Evolutionary conservation across 305 asterid species (phyloP), one percentile per base, ranked within the genome.

Genomic region (Petunia hybrid): DNA sequence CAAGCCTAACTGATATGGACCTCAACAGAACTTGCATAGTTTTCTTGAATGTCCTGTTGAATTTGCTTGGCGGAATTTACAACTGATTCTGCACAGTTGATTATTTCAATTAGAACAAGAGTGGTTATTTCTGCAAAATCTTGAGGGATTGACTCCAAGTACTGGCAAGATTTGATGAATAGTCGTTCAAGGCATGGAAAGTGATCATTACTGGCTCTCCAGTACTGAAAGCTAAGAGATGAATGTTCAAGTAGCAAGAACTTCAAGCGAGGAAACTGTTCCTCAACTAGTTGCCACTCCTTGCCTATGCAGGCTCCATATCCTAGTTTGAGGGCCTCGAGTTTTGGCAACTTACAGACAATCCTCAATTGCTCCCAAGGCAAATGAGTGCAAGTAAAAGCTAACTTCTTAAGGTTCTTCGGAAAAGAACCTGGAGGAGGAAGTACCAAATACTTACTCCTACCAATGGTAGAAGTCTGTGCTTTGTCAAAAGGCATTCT

Each of bases 131-230:
- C 56, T 42, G 43, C 56, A 16, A 68, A 68, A 4, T 68, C 76
- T 35, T 42, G 40, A 2, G 76, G 56, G 39, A 68, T 68, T 1
- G 4, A 68, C 8, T 68, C 42, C 76, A 68, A 41, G n/a, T 39
- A n/a, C 76, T 56, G 16, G 43, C 76, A 43, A 16, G n/a, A 8
- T 39, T 16, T 4, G 8, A 68, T 43, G 39, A 68, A 55, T 68
- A 68, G 76, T 68, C 76, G 39, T 68, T 68, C 56, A 68, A 68
- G 76, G 9, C 40, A 3, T 68, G 76, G 76, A 16, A 68, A 68
- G 7, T 68, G 76, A 68, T 68, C 76, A 68, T 39, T 2, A 1
- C 56, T 68, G 8, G 76, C 56, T 68, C n/a, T 68, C 76, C 76
- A 68, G 4, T 2, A 8, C n/a, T 68, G 40, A 0, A 42, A 42